Evolutionary conservation across 345 rosid genomes (phyloP).

Genomic region (Nasturtium officinale): DNA sequence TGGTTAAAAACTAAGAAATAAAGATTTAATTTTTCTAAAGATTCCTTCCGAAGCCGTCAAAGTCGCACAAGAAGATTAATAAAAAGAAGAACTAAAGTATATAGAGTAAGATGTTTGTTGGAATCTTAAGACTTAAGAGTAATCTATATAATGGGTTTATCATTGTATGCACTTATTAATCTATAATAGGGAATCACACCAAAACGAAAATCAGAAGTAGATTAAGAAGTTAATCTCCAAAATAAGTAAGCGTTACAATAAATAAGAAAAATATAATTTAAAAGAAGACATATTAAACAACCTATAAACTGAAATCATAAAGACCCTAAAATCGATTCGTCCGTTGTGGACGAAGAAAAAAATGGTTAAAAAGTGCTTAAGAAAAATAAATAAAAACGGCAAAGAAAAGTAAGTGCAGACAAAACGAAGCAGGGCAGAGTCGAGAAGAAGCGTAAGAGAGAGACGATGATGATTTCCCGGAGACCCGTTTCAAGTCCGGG

Average conservation of each 20-base stretch:
- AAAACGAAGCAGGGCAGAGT: conserved; percentile 25
- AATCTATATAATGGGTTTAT: conserved; percentile 28
- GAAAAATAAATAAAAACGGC: background rate
- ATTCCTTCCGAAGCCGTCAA: conserved; percentile 31
- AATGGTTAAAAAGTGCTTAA: conserved; percentile 6
- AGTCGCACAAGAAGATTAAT: conserved; percentile 20
- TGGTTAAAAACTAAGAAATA: background rate
- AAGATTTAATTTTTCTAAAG: background rate
- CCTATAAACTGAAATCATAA: conserved; percentile 5
- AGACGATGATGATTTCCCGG: conserved; percentile 51
- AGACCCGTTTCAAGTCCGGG: conserved; percentile 77
- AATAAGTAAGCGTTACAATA: conserved; percentile 7
- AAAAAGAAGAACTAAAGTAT: conserved; percentile 10
- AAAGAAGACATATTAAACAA: background rate
- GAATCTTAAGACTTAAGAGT: conserved; percentile 16
- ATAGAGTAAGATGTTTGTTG: background rate
- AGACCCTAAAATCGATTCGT: conserved; percentile 20
- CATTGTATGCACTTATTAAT: conserved; percentile 11
- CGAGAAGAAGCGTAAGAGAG: conserved; percentile 11
- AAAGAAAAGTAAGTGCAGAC: conserved; percentile 14
- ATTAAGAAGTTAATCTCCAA: conserved; percentile 23
- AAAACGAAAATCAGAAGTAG: background rate
- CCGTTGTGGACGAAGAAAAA: conserved; percentile 1
- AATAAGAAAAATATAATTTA: background rate
- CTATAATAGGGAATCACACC: background rate